A percentile compares a stretch with the other conserved stretches of the same genome.
Conservation (phyloP, 495 filamentous ascomycete genomes). For the Penicillium psychrofluorescens region DNA sequence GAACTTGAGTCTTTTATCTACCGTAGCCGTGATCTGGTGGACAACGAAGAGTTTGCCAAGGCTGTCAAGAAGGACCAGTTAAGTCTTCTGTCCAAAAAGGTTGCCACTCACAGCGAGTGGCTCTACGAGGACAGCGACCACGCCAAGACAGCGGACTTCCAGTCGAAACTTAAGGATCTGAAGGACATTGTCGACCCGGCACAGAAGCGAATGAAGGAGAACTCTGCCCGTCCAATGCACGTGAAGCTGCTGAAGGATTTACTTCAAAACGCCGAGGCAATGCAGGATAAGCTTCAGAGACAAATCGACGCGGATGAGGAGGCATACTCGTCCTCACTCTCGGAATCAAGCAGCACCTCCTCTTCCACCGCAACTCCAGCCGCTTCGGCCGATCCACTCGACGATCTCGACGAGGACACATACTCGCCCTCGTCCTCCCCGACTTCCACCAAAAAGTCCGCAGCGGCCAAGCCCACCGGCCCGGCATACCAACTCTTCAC, state of each 20-base stretch:
- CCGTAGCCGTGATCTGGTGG: conserved; percentile 71
- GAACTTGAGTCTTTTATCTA: conserved; percentile 93
- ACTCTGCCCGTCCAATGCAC: conserved; percentile 54
- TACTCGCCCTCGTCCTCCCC: conserved; percentile 27
- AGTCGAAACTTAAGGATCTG: conserved; percentile 61
- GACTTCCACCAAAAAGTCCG: conserved; percentile 21
- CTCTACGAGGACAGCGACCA: conserved; percentile 79
- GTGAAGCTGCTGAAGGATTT: conserved; percentile 56
- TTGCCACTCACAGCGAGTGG: conserved; percentile 73
- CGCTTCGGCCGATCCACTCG: conserved; percentile 16
- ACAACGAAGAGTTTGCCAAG: conserved; percentile 63
- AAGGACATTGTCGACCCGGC: conserved; percentile 65
- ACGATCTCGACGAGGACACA: conserved; percentile 36
- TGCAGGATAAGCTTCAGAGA: conserved; percentile 36
- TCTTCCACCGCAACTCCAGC: conserved; percentile 20
- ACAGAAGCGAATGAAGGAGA: conserved; percentile 60
- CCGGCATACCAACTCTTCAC: conserved; percentile 36
- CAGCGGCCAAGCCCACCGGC: conserved; percentile 24
- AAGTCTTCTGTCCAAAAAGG: conserved; percentile 51
- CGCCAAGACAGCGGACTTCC: conserved; percentile 63
- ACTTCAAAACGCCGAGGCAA: conserved; percentile 46
- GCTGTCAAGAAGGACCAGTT: conserved; percentile 61
- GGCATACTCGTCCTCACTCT: conserved; percentile 29
- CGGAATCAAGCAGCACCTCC: conserved; percentile 17
- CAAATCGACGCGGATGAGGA: conserved; percentile 36